Base-by-base conservation (phyloP, 352 stramenopile genomes). In the Phytophthora pistaciae region DNA sequence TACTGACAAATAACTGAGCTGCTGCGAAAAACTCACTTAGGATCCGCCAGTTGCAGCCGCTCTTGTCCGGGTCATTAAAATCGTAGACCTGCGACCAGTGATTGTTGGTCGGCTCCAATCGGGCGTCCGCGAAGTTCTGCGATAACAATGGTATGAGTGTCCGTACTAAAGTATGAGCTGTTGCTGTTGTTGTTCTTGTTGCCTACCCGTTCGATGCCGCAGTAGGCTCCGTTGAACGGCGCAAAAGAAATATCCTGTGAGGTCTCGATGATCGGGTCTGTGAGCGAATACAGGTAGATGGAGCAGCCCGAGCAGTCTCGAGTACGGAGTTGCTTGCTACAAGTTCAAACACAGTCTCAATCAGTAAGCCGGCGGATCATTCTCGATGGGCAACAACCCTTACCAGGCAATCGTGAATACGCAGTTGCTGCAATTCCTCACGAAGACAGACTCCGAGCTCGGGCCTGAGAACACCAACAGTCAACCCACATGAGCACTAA, bases 211-310 rank as follows among this genome's bases (percentile, higher is more conserved):
- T 85, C 70, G 48, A 94, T 75, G 27, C 84, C 84, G 38, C 82
- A 81, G 78, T 96, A 97, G 1, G 88, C 89, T 21, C 89, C 91
- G 74, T 94, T 94, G 72, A 98, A 98, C 1, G 94, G 92, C 49
- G 91, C 90, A 64, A 98, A 98, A 31, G 68, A 61, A 72, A 98
- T 97, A 13, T 82, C 66, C 29, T 74, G 83, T 2, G 89, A 97
- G 13, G 88, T 98, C 79, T 98, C 94, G 70, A 98, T 97, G 64
- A 97, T 96, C 29, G 92, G 94, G 64, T 97, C 91, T 3, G 94
- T 98, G 49, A 97, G 85, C 23, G 84, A 95, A 68, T 98, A 98
- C 1, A 98, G 71, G 44, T 92, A 95, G 50, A 98, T 86, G 0
- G 82, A 88, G 77, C 91, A 97, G 56, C 88, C 74, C 2, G 71